phyloP scores from a whole-genome alignment of 805 yeast species.

The Hanseniaspora nectarophila region DNA sequence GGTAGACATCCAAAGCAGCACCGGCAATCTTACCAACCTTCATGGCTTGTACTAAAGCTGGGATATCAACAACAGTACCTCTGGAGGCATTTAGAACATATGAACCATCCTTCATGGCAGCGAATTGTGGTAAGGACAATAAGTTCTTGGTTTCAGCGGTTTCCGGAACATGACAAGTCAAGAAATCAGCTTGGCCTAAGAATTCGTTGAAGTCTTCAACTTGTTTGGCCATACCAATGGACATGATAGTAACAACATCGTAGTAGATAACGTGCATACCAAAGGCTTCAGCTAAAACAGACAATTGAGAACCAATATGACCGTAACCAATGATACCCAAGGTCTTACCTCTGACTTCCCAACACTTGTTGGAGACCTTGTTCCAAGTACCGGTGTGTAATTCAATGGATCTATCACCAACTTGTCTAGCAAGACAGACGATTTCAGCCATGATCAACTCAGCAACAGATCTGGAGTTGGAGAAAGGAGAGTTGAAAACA shows the following conservation, averaged over 20 bases:
- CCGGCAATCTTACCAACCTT: constrained; percentile 91
- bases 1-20: constrained; percentile 92
- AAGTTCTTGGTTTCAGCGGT: constrained; percentile 83
- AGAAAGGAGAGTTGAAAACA: constrained; percentile 96
- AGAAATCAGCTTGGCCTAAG: constrained; percentile 70
- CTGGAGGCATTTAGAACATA: constrained; percentile 92
- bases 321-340: constrained; percentile 96
- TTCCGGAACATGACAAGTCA: constrained; percentile 89
- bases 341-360: constrained; percentile 99
- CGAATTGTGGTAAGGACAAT: constrained; percentile 80
- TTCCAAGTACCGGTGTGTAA: constrained; percentile 96
- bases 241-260: constrained; percentile 86
- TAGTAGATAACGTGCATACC: constrained; percentile 94
- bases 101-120: constrained; percentile 92
- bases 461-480: constrained; percentile 96
- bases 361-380: constrained; percentile 85
- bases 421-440: constrained; percentile 85
- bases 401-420: constrained; percentile 93
- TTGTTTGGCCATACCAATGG: constrained; percentile 93
- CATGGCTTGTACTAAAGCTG: constrained; percentile 84
- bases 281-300: constrained; percentile 92
- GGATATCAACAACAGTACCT: constrained; percentile 95
- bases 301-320: constrained; percentile 93
- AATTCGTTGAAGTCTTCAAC: constrained; percentile 75
- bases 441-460: constrained; percentile 93